Evolutionary conservation across 768 basidiomycete genomes (phyloP).

Genomic region (Termitomyces sp.): DNA sequence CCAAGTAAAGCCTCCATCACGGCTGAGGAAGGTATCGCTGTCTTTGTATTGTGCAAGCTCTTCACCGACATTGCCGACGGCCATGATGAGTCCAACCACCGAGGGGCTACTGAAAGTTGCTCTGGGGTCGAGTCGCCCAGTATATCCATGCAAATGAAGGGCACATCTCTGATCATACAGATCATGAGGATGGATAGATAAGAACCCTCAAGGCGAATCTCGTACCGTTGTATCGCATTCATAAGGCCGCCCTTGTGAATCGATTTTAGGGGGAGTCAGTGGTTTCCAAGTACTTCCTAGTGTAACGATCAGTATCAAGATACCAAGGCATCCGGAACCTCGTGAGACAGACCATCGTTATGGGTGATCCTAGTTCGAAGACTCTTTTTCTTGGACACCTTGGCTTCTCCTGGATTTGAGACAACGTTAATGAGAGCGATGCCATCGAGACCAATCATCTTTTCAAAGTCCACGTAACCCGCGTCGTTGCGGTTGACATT

Average conservation of each 20-base stretch:
- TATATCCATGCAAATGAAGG: slow-evolving; percentile 93
- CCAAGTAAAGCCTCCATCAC: slow-evolving; percentile 97
- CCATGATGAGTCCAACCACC: slow-evolving; percentile 90
- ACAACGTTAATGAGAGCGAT: slow-evolving; percentile 94
- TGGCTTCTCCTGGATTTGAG: slow-evolving; percentile 72
- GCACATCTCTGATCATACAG: slow-evolving; percentile 60
- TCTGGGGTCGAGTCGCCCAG: slow-evolving; percentile 83
- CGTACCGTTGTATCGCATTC: slow-evolving; percentile 63
- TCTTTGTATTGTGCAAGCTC: slow-evolving; percentile 74
- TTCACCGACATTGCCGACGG: slow-evolving; percentile 94
- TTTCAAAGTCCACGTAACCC: slow-evolving; percentile 97
- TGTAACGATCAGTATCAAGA: background rate
- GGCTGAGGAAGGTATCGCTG: slow-evolving; percentile 92
- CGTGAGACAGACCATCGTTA: slow-evolving; percentile 74
- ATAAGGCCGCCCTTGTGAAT: slow-evolving; percentile 74
- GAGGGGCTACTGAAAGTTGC: slow-evolving; percentile 94
- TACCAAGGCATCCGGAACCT: background rate
- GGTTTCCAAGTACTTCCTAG: slow-evolving; percentile 85
- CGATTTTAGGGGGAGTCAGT: slow-evolving; percentile 64
- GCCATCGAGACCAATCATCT: slow-evolving; percentile 93
- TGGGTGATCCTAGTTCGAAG: slow-evolving; percentile 89
- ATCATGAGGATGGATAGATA: background rate
- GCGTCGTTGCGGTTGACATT: slow-evolving; percentile 85
- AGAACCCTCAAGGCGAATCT: background rate
- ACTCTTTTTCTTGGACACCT: slow-evolving; percentile 63